phyloP scores from a whole-genome alignment of 2,329 filamentous ascomycete genomes.

The Fusarium fracticaudum region DNA sequence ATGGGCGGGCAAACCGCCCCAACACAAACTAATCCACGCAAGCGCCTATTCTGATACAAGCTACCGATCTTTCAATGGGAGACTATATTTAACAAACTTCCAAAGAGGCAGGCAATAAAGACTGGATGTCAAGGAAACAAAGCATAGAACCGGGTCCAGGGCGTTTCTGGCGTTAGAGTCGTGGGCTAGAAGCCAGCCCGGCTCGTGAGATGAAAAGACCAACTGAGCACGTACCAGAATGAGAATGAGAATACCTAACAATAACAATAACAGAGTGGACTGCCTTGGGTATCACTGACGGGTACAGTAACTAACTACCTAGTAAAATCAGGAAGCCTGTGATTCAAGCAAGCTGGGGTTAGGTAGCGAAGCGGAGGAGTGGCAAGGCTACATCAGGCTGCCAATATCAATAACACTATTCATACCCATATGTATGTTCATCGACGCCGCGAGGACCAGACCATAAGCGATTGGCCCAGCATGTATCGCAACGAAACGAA shows the following conservation, averaged over 20 bases:
- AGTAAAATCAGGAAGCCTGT: constrained; percentile 4
- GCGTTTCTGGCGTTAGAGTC: constrained; percentile 29
- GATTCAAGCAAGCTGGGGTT: background rate
- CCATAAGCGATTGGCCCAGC: constrained; percentile 11
- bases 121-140: constrained; percentile 2
- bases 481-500: background rate
- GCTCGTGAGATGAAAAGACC: constrained; percentile 28
- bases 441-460: constrained; percentile 10
- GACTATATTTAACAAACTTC: background rate
- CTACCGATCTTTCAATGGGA: background rate
- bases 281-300: constrained; percentile 1
- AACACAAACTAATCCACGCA: background rate
- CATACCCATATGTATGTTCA: background rate
- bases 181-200: constrained; percentile 16
- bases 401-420: background rate
- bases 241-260: background rate
- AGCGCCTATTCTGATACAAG: background rate
- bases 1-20: background rate
- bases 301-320: background rate
- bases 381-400: background rate
- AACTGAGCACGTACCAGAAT: constrained; percentile 27
- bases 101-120: background rate
- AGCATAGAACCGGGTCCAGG: constrained; percentile 8
- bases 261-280: background rate
- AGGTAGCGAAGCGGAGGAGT: background rate